These are phyloP conservation scores for Rhododendron williamsianum DNA, from an alignment of 148 eudicot species.

Conservation along the genomic window DNA sequence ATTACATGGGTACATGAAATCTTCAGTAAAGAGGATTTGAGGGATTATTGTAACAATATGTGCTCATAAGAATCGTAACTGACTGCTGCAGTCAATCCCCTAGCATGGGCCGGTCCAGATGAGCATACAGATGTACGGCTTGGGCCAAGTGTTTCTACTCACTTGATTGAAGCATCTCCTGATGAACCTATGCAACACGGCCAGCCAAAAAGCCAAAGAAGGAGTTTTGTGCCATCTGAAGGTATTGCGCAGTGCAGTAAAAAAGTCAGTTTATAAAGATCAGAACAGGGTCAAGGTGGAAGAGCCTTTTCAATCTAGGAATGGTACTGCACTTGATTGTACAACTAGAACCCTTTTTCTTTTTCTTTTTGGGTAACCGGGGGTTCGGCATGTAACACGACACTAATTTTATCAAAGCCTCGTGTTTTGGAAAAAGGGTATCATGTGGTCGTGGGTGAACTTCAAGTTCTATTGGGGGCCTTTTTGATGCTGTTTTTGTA, in stretches of 20 bases:
- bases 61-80: background rate
- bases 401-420: background rate
- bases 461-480: too few species aligned
- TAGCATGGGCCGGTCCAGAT: conserved; percentile 34
- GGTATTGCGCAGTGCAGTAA: background rate
- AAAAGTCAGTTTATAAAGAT: conserved; percentile 5
- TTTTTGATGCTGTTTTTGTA: background rate
- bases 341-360: background rate
- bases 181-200: background rate
- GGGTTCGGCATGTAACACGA: background rate
- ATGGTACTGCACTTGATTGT: background rate
- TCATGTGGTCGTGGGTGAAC: too few species aligned
- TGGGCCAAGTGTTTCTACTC: conserved; percentile 14
- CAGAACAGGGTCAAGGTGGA: conserved; percentile 6
- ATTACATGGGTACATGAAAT: too few species aligned
- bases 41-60: background rate
- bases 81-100: conserved; percentile 27
- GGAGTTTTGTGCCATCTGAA: background rate
- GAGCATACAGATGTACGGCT: conserved; percentile 27
- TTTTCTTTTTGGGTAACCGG: background rate
- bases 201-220: background rate
- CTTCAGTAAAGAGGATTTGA: too few species aligned
- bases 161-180: background rate
- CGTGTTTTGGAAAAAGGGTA: background rate
- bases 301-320: conserved; percentile 9